These are phyloP conservation scores for Cryptococcus sp. DNA, from an alignment of 1,284 basidiomycete species.

Conservation along the genomic window DNA sequence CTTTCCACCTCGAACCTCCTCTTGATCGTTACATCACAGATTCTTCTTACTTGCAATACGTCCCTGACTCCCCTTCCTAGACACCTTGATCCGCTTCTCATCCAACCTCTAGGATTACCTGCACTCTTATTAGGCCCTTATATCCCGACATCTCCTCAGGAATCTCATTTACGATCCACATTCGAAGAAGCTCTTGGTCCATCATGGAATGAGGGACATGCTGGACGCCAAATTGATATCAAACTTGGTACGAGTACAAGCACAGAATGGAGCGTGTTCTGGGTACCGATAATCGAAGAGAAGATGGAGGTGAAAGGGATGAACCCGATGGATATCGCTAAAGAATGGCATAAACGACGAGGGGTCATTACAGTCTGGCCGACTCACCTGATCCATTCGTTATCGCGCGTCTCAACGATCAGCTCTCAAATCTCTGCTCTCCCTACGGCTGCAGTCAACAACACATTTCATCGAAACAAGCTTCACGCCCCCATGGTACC, in stretches of 20 bases:
- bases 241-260: constrained; percentile 9
- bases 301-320: neutral
- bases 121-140: constrained; percentile 19
- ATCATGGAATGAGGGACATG: constrained; percentile 19
- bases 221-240: constrained; percentile 14
- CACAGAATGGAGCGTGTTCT: constrained; percentile 30
- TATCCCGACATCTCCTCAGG: constrained; percentile 12
- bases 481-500: neutral
- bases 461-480: neutral
- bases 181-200: constrained; percentile 22
- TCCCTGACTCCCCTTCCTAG: neutral
- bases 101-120: constrained; percentile 19
- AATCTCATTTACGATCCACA: constrained; percentile 2
- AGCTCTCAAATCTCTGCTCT: too few species aligned
- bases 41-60: neutral
- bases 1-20: constrained; percentile 5
- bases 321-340: constrained; percentile 6
- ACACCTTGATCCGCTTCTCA: constrained; percentile 3
- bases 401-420: neutral
- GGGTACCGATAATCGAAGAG: constrained; percentile 20
- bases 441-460: neutral
- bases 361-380: constrained; percentile 42
- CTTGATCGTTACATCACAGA: neutral
- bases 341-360: constrained; percentile 9
- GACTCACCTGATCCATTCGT: constrained; percentile 19